Percentiles rank a stretch among this genome's conserved stretches.
Conservation (phyloP, 768 basidiomycete species). For the Sarcodon sp. region DNA sequence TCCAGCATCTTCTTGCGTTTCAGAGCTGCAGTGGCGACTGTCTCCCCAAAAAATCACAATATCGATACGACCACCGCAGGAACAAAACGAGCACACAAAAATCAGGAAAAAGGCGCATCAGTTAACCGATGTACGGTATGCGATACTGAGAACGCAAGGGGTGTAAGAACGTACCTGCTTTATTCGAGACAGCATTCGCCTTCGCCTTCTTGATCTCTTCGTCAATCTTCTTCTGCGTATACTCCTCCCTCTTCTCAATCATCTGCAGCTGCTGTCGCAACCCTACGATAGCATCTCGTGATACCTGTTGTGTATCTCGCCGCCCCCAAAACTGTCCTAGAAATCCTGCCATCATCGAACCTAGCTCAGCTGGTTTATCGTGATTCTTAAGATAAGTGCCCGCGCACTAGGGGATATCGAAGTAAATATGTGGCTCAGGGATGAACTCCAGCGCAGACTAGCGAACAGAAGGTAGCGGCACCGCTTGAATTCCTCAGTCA, state of each 20-base stretch:
- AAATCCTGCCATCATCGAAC: conserved; percentile 52
- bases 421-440: too few relatives aligned
- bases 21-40: conserved; percentile 83
- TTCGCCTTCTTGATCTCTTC: conserved; percentile 88
- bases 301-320: conserved; percentile 71
- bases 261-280: conserved; percentile 90
- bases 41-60: background rate
- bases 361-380: too few relatives aligned
- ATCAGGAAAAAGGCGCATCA: background rate
- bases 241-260: conserved; percentile 99
- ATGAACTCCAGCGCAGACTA: too few relatives aligned
- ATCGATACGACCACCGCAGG: background rate
- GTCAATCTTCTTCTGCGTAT: conserved; percentile 92
- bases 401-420: too few relatives aligned
- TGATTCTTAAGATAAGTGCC: too few relatives aligned
- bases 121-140: background rate
- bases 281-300: conserved; percentile 87
- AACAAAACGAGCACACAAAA: background rate
- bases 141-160: background rate
- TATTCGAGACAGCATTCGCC: conserved; percentile 88
- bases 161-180: conserved; percentile 55
- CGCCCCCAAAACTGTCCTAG: conserved; percentile 87
- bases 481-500: too few relatives aligned
- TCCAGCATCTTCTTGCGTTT: conserved; percentile 91
- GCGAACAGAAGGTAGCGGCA: too few relatives aligned